Evolutionary conservation across 495 filamentous ascomycete species (phyloP), one percentile per base, ranked within the genome.

Genomic region (Tetracladium setigerum): DNA sequence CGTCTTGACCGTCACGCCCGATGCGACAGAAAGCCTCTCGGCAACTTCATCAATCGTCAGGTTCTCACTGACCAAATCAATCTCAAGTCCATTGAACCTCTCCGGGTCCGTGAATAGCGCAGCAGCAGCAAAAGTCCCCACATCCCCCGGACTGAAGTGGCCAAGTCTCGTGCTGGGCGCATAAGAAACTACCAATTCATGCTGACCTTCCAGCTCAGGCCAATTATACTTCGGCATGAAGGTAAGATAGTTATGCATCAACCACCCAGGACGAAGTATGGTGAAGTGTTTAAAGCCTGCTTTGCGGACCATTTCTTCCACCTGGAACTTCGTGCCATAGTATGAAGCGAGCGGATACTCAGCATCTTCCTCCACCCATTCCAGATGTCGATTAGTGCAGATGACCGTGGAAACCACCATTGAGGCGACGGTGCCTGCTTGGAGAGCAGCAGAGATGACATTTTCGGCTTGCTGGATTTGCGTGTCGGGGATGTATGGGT

Each of bases 71-170:
- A 55, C 67, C 12, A 77, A 24, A 17, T 58, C 57, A 11, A 79
- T 58, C 13, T 54, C 59, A 49, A 68, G 37, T 7, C 54, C 54
- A 35, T 66, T 38, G 38, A 72, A 77, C 30, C 48, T 55, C 6
- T 18, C 54, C 0, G 68, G 70, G 10, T 73, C 57, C 11, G 61
- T 30, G 12, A 77, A 61, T 0, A 67, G 70, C 1, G 69, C 68
- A 0, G 63, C 61, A n/a, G n/a, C n/a, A 0, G 58, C 66, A 49
- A 74, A 75, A n/a, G 52, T 55, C 0, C 67, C 73, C 18, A 76
- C 71, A 40, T 78, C 74, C 11, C 68, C 59, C 0, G 67, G 65
- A 50, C 74, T 73, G 1, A 75, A 56, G 47, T 70, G 56, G 0
- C 66, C 60, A 0, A 74, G 38, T 5, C 61, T 4, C 0, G 61